Evolutionary conservation across 495 filamentous ascomycete species (phyloP).

Genomic region (Hypoxylon fragiforme): DNA sequence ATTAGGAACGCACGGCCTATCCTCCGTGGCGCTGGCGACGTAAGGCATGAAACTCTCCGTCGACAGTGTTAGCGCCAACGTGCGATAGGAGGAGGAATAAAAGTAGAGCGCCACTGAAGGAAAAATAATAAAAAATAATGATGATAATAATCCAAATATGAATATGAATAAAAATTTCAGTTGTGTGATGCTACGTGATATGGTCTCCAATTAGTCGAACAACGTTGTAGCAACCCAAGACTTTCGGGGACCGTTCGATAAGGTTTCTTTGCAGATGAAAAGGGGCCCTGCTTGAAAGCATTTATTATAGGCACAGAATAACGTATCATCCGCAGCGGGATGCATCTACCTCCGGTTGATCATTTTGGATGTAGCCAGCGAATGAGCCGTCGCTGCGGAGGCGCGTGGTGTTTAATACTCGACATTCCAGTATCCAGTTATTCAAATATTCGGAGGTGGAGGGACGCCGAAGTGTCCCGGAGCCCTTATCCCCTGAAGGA

Average conservation of each 20-base stretch:
- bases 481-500: neutral
- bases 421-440: constrained; percentile 2
- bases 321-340: constrained; percentile 28
- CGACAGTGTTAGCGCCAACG: constrained; percentile 6
- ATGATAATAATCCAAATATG: no score
- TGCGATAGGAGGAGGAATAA: constrained; percentile 15
- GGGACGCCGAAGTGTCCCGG: constrained; percentile 5
- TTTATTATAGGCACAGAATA: constrained; percentile 15
- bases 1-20: constrained; percentile 5
- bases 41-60: constrained; percentile 4
- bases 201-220: constrained; percentile 31
- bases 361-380: constrained; percentile 21
- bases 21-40: constrained; percentile 7
- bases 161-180: constrained; percentile 1
- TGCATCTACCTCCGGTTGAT: constrained; percentile 30
- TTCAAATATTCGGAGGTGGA: constrained; percentile 9
- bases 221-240: constrained; percentile 20
- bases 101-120: constrained; percentile 11
- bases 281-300: constrained; percentile 10
- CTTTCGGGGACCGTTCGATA: constrained; percentile 23
- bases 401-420: constrained; percentile 19
- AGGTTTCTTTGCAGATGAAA: constrained; percentile 30
- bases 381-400: constrained; percentile 33
- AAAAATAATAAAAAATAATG: constrained; percentile 1
- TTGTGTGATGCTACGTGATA: constrained; percentile 28